phyloP scores from a whole-genome alignment of 2,329 filamentous ascomycete species.

The Chlorencoelia australis region DNA sequence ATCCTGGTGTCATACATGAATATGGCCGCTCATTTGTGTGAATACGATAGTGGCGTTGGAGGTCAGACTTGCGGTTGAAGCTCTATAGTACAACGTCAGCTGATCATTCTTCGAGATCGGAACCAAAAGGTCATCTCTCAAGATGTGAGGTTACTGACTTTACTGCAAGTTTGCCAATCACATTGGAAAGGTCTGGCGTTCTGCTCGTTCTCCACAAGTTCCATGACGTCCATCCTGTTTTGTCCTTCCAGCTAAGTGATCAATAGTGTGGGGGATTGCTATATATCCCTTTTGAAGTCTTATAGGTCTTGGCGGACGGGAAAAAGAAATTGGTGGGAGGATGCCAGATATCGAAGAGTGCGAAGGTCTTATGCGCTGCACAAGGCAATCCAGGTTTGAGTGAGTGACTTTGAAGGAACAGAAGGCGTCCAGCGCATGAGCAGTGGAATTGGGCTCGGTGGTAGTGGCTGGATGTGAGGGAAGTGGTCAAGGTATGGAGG shows the following conservation, averaged over 20 bases:
- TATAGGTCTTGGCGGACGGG: background rate
- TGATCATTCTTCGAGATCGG: background rate
- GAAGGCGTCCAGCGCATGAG: conserved; percentile 19
- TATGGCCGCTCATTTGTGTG: conserved; percentile 64
- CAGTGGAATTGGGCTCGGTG: conserved; percentile 12
- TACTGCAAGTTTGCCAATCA: conserved; percentile 51
- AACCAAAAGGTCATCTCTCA: background rate
- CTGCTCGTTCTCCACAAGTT: conserved; percentile 54
- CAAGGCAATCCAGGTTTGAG: conserved; percentile 4
- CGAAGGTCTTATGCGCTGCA: conserved; percentile 4
- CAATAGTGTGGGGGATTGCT: background rate
- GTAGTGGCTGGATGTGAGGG: conserved; percentile 3
- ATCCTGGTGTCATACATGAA: conserved; percentile 47
- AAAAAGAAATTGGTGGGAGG: background rate
- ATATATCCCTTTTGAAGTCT: background rate
- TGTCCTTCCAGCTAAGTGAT: background rate
- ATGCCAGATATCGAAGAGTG: background rate
- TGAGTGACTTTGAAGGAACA: conserved; percentile 4
- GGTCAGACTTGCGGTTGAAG: conserved; percentile 63
- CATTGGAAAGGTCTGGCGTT: conserved; percentile 53
- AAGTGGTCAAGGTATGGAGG: conserved; percentile 4
- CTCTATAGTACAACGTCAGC: conserved; percentile 35
- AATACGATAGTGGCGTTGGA: conserved; percentile 61
- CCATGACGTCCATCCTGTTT: conserved; percentile 49
- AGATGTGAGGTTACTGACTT: conserved; percentile 34